Evolutionary conservation across 2,329 filamentous ascomycete species (phyloP).

Genomic region (Rhynchosporium graminicola): DNA sequence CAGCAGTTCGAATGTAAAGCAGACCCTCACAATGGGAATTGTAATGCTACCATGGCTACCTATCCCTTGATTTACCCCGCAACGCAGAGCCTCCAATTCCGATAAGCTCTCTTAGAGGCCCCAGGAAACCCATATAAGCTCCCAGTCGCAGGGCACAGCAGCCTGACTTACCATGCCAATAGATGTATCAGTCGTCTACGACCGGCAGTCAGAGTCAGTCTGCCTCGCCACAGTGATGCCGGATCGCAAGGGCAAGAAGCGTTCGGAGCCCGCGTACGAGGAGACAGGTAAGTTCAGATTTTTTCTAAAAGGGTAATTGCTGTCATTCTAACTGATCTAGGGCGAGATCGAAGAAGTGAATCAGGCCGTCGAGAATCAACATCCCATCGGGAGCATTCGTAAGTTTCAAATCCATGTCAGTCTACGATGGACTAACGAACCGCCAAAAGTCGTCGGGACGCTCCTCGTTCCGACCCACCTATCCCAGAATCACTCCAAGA

Average conservation of each 20-base stretch:
- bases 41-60: not conserved
- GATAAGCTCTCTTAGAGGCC: not conserved
- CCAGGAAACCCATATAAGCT: constrained; percentile 2
- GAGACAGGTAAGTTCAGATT: constrained; percentile 9
- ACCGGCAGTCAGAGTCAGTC: constrained; percentile 2
- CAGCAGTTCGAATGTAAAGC: not conserved
- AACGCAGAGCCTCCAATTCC: constrained; percentile 23
- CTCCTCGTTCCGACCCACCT: constrained; percentile 7
- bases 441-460: not conserved
- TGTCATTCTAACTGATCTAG: not conserved
- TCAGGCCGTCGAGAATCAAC: not conserved
- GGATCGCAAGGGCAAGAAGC: constrained; percentile 10
- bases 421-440: not conserved
- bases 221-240: constrained; percentile 10
- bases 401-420: not conserved
- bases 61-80: constrained; percentile 21
- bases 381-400: not conserved
- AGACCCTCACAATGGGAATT: constrained; percentile 1
- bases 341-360: constrained; percentile 1
- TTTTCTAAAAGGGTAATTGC: not conserved
- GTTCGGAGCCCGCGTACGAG: not conserved
- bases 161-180: not conserved
- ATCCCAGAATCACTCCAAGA: not conserved
- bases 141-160: constrained; percentile 11
- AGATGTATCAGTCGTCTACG: not conserved